These are phyloP conservation scores for Meredithiella fracta DNA, from an alignment of 2,329 filamentous ascomycete genomes.

Conservation along the genomic window DNA sequence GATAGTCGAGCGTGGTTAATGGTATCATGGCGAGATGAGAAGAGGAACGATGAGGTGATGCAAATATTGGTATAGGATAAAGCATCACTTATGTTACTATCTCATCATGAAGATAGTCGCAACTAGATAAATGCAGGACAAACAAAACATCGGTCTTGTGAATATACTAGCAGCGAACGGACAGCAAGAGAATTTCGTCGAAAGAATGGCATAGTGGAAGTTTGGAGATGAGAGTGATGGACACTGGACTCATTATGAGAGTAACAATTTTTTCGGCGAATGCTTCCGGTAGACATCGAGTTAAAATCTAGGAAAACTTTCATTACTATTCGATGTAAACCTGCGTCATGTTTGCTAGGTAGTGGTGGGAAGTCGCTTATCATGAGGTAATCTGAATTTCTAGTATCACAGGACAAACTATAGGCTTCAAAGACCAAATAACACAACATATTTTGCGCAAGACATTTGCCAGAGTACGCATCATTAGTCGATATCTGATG, in stretches of 20 bases:
- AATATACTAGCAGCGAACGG: neutral
- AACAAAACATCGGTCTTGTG: neutral
- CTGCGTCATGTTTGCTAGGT: no score
- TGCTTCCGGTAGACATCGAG: no score
- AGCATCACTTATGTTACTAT: neutral
- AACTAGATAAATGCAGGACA: neutral
- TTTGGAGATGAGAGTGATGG: neutral
- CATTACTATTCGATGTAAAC: no score
- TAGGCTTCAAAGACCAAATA: no score
- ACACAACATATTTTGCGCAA: no score
- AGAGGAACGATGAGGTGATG: neutral
- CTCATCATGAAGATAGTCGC: neutral
- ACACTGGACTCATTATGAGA: neutral
- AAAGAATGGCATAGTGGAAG: neutral
- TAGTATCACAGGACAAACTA: no score
- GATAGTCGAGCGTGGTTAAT: neutral
- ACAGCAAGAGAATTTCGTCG: neutral
- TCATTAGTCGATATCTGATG: no score
- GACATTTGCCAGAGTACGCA: no score
- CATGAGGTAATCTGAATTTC: no score
- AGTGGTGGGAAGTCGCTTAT: no score
- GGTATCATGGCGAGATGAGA: neutral
- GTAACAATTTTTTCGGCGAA: no score
- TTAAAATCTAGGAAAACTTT: no score
- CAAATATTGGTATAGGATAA: neutral